Evolutionary conservation across 306 rosid genomes (phyloP), one percentile per base, ranked within the genome.

Genomic region (Citrullus amarus): DNA sequence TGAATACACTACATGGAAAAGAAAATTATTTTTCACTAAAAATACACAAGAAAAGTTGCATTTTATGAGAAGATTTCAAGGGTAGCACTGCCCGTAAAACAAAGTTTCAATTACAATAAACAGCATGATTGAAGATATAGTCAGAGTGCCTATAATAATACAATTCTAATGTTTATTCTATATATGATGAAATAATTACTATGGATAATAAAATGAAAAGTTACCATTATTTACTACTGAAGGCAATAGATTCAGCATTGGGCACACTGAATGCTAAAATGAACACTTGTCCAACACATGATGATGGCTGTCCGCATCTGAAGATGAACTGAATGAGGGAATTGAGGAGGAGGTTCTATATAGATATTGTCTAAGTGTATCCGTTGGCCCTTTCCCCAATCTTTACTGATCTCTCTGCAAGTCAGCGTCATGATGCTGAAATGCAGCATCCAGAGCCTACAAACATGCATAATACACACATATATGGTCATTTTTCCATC

Each of bases 401-500:
- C 82, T 72, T 90, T 75, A 88, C 88, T 58, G 92, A 86, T 88
- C 95, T 91, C 86, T 85, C 85, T 78, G 93, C 25, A 85, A 67
- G 82, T 91, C 95, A 13, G 97, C 87, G 1, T 94, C 98, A 62
- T 89, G 91, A 83, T 94, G 95, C 82, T 90, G 89, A 68, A 94
- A 83, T 30, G 98, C 97, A 78, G 98, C 98, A 85, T 94, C 87
- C 82, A 94, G 85, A 76, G 94, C 97, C 98, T 94, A 93, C 89
- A 68, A 68, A 68, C 53, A 68, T 20, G 30, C 17, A 68, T 5
- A 10, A 43, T 2, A 12, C 55, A 41, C 9, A 76, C 73, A 65
- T 79, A 57, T 44, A 76, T 76, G 51, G 39, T 70, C 53, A 71
- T 3, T 14, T 46, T 72, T 25, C 41, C 58, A 71, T 46, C 58